phyloP scores from a whole-genome alignment of 2,329 filamentous ascomycete species.

The Fusarium foetens region DNA sequence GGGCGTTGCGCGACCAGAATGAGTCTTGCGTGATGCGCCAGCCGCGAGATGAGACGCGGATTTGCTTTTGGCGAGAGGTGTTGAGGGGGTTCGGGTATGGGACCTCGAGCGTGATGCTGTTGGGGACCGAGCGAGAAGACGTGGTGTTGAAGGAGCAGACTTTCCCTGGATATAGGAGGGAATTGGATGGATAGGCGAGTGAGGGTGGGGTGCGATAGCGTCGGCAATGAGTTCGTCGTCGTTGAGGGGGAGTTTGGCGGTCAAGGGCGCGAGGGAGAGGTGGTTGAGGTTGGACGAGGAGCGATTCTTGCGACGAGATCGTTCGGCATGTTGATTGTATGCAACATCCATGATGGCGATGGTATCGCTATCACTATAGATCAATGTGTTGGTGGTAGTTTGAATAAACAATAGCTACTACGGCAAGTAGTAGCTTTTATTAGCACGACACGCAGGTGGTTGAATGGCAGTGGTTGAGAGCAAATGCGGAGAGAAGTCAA shows the following conservation, averaged over 20 bases:
- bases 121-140: constrained; percentile 68
- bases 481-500: constrained; percentile 34
- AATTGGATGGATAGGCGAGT: constrained; percentile 45
- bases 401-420: neutral
- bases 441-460: constrained; percentile 9
- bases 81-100: constrained; percentile 54
- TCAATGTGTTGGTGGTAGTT: neutral
- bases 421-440: neutral
- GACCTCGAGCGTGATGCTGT: constrained; percentile 60
- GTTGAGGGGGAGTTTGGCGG: constrained; percentile 67
- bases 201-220: constrained; percentile 29
- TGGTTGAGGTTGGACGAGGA: constrained; percentile 69
- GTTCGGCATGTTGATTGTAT: constrained; percentile 69
- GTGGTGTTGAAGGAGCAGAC: constrained; percentile 72
- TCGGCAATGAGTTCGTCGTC: constrained; percentile 61
- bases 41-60: constrained; percentile 66
- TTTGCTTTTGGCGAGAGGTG: constrained; percentile 68
- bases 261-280: constrained; percentile 71
- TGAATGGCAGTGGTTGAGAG: constrained; percentile 4
- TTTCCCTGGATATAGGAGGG: constrained; percentile 69
- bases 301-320: constrained; percentile 66
- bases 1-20: constrained; percentile 50
- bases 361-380: neutral
- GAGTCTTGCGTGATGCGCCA: constrained; percentile 38
- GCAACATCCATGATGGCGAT: constrained; percentile 63